These are phyloP conservation scores for Adiantum capillusveneris DNA, from an alignment of 75 land plant genomes.

Conservation along the genomic window DNA sequence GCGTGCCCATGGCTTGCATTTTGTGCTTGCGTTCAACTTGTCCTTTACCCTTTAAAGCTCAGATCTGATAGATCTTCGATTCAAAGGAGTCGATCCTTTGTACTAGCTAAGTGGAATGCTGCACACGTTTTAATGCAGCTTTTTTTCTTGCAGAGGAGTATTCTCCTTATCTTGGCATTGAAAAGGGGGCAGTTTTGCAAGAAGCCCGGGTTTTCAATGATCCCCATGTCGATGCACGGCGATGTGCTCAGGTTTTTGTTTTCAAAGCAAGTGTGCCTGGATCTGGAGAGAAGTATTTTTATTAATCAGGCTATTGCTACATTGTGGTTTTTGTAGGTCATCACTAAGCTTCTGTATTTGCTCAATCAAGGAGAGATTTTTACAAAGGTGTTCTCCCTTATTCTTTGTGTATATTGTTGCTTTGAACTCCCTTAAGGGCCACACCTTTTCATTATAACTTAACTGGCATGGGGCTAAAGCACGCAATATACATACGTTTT, in stretches of 20 bases:
- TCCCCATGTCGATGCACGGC: slow-evolving; percentile 82
- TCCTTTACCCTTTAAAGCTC: not conserved
- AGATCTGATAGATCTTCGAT: not conserved
- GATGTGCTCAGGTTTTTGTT: slow-evolving; percentile 88
- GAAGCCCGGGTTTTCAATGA: slow-evolving; percentile 98
- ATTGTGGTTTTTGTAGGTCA: slow-evolving; percentile 49
- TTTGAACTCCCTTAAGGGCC: no score
- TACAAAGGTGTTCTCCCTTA: slow-evolving; percentile 65
- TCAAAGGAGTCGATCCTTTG: not conserved
- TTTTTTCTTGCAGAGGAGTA: slow-evolving; percentile 51
- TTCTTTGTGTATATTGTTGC: no score
- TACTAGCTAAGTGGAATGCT: no score
- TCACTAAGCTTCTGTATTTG: slow-evolving; percentile 84
- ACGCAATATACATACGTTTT: no score
- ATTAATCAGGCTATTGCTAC: no score
- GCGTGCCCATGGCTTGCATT: no score
- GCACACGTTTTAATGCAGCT: no score
- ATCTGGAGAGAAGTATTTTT: no score
- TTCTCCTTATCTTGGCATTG: slow-evolving; percentile 88
- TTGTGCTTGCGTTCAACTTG: not conserved
- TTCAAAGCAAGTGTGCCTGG: no score
- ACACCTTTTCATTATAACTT: no score
- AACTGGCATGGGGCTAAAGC: no score
- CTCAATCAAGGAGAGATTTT: slow-evolving; percentile 94
- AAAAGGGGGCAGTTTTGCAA: slow-evolving; percentile 93